Evolutionary conservation across 2,329 filamentous ascomycete genomes (phyloP), one percentile per base, ranked within the genome.

Genomic region (Acephala macrosclerotiorum): DNA sequence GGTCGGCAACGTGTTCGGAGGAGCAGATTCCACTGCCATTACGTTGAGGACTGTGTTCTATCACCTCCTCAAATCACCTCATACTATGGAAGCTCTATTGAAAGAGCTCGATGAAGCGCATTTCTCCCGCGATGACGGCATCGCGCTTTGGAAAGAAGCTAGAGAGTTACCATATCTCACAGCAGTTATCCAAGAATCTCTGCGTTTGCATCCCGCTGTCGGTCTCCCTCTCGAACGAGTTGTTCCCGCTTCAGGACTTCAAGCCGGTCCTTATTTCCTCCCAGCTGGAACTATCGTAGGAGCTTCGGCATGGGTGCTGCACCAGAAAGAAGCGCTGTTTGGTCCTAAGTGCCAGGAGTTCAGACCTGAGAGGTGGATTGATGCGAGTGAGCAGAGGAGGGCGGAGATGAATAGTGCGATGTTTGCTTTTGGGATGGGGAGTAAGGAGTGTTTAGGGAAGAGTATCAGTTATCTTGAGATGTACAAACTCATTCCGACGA

Each of bases 391-490:
- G 25, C 49, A 53, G 26, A 26, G 14, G 18, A 26, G 25, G 11
- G 4, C 14, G 14, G 49, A 53, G 25, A 72, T 84, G n/a, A 47
- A 65, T 18, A 42, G 38, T 35, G 33, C 60, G 49, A 36, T 60
- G 45, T 58, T 68, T 47, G 22, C 55, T 3, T 58, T 81, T 65
- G 78, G 79, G 0, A 64, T 75, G 11, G 79, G 79, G 0, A 74
- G 75, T 0, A 69, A 80, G 5, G 79, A 76, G 0, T 82, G 80
- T 55, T 64, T 82, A 0, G 80, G 80, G 0, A 87, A 87, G 81
- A 88, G 88, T 66, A 87, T 88, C 53, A 85, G 83, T 64, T 70
- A 87, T 72, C 68, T 88, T 69, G 86, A 88, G 79, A 86, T 88
- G 65, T 87, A 87, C 76, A 88, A 88, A 79, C 70, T 88, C 36